Evolutionary conservation across 768 basidiomycete genomes (phyloP).

Genomic region (Amanita rubescens): DNA sequence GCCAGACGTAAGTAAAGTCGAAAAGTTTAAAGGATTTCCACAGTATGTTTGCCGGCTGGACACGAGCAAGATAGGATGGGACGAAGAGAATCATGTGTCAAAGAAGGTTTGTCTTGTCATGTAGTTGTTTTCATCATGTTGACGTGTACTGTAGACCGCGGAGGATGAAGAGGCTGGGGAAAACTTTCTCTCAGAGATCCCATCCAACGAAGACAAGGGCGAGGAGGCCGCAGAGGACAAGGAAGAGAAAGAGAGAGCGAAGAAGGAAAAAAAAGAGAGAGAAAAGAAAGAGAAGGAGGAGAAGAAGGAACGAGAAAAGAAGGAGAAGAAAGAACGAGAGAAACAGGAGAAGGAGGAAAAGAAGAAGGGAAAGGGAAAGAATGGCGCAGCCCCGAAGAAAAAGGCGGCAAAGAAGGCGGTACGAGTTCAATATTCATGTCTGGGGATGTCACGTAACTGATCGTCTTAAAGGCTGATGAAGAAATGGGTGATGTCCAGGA

Average conservation of each 20-base stretch:
- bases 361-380: constrained; percentile 24
- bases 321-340: constrained; percentile 8
- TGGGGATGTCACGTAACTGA: constrained; percentile 17
- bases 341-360: constrained; percentile 19
- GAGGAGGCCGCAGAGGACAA: constrained; percentile 26
- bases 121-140: background rate
- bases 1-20: background rate
- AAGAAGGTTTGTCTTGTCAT: constrained; percentile 25
- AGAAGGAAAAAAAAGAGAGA: constrained; percentile 13
- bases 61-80: background rate
- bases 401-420: constrained; percentile 14
- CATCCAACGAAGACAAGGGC: constrained; percentile 26
- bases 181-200: constrained; percentile 35
- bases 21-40: background rate
- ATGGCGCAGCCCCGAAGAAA: constrained; percentile 17
- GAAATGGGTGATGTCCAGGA: constrained; percentile 36
- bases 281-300: constrained; percentile 16
- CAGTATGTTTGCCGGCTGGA: background rate
- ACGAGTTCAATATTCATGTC: background rate
- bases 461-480: constrained; percentile 23
- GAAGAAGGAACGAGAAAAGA: constrained; percentile 3
- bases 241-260: constrained; percentile 9
- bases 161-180: constrained; percentile 34
- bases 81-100: constrained; percentile 37
- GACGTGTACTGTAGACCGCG: constrained; percentile 11